Conservation (phyloP, 352 stramenopile genomes). For the Phytophthora megakarya region DNA sequence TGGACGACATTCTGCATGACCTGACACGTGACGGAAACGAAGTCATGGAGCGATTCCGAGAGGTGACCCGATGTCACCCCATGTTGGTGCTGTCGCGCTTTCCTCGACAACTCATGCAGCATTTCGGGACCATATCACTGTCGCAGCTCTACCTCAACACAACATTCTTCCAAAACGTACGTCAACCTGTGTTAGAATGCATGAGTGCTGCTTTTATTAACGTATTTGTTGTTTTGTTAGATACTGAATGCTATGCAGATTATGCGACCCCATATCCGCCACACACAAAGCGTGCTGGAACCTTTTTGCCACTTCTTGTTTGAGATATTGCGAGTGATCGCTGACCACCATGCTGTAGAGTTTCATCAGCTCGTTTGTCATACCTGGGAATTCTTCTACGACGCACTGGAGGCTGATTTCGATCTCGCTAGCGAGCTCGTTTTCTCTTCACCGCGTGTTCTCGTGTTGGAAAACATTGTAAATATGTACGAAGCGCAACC, state of each 20-base stretch:
- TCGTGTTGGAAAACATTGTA: slow-evolving; percentile 51
- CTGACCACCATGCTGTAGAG: slow-evolving; percentile 63
- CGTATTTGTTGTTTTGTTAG: slow-evolving; percentile 28
- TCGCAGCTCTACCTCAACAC: slow-evolving; percentile 75
- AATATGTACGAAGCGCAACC: slow-evolving; percentile 57
- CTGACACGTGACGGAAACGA: slow-evolving; percentile 50
- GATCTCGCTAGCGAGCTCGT: slow-evolving; percentile 40
- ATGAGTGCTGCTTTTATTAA: background rate
- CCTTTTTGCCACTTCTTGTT: slow-evolving; percentile 63
- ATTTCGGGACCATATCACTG: slow-evolving; percentile 60
- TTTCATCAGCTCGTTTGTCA: slow-evolving; percentile 66
- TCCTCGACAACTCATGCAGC: slow-evolving; percentile 53
- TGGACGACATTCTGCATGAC: slow-evolving; percentile 56
- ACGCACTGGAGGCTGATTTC: slow-evolving; percentile 47
- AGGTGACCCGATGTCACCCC: slow-evolving; percentile 58
- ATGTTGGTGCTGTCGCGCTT: slow-evolving; percentile 63
- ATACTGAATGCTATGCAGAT: slow-evolving; percentile 70
- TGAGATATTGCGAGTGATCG: slow-evolving; percentile 69
- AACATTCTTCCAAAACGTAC: slow-evolving; percentile 62
- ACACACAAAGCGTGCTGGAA: slow-evolving; percentile 38
- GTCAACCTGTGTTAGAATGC: slow-evolving; percentile 13
- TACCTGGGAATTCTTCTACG: slow-evolving; percentile 56
- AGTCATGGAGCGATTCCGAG: slow-evolving; percentile 63
- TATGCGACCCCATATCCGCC: slow-evolving; percentile 41
- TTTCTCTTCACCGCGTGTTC: slow-evolving; percentile 41